Evolutionary conservation across 805 yeast genomes (phyloP), one percentile per base, ranked within the genome.

Genomic region (Maudiozyma serrabonitensis): DNA sequence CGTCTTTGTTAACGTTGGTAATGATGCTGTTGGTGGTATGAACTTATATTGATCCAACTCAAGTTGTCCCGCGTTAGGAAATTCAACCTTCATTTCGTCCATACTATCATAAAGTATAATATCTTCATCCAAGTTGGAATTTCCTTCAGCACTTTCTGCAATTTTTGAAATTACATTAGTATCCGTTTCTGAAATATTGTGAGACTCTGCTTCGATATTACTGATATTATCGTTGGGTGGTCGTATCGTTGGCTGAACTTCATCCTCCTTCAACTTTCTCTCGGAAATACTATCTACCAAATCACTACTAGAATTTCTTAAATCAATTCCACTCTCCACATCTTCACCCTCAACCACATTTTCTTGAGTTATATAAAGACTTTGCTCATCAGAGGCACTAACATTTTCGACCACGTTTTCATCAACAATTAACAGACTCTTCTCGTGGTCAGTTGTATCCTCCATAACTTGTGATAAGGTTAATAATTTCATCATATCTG

Each of bases 401-500:
- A 9, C 16, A 23, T 41, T 25, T 23, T 13, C 16, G 6, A 6
- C 23, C 5, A 28, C 16, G 9, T 42, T 16, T 23, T 21, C 40
- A 8, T 35, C 19, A 15, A n/a, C 28, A 11, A 43, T 35, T n/a
- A 23, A 16, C n/a, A 42, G 28, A 28, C 45, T 42, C 28, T 42
- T 42, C n/a, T 42, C 45, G 5, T 42, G 37, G 3, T 26, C 37
- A 11, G 37, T 41, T 18, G 38, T 38, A 46, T 61, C 63, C 23
- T 56, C 56, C 65, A 62, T 56, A 2, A 59, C 62, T 49, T 62
- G 66, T 5, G 66, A 62, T 32, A 62, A 47, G 9, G 64, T 52
- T 25, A 62, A 21, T 12, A 60, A 51, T 25, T 51, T 54, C 6
- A 56, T 16, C 15, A 18, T 38, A 4, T 35, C 45, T 4, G 37